Conservation (phyloP, 352 stramenopile genomes). For the Globisporangium paroecandrum region DNA sequence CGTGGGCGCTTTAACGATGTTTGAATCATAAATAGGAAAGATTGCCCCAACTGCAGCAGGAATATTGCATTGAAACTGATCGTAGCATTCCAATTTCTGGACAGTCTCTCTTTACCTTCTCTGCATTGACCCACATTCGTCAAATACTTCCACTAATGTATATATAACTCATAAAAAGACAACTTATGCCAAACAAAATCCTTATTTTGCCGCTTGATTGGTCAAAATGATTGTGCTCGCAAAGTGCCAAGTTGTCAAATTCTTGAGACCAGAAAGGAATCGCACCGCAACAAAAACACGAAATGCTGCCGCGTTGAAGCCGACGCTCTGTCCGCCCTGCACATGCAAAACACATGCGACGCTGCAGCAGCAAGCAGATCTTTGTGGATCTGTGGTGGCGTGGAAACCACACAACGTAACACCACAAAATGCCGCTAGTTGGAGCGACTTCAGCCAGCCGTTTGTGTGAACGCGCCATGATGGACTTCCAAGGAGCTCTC, state of each 20-base stretch:
- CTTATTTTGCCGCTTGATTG: constrained; percentile 6
- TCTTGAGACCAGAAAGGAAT: neutral
- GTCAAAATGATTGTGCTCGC: neutral
- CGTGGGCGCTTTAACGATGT: neutral
- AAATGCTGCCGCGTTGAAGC: neutral
- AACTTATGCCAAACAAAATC: neutral
- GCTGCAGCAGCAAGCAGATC: neutral
- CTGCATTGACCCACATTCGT: neutral
- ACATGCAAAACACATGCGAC: neutral
- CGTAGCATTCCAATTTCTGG: neutral
- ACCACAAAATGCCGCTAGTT: neutral
- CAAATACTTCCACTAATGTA: neutral
- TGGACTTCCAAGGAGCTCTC: neutral
- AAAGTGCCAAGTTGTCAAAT: neutral
- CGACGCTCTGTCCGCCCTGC: neutral
- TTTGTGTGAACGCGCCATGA: neutral
- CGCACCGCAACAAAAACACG: neutral
- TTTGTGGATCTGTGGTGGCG: neutral
- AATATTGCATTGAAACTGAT: neutral
- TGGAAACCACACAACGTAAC: neutral
- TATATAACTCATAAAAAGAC: neutral
- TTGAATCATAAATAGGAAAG: neutral
- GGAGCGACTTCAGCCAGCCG: neutral
- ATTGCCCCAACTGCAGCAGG: neutral
- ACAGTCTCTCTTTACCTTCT: neutral